These are phyloP conservation scores for Solanum dulcamara DNA, from an alignment of 257 asterid species.

Conservation along the genomic window DNA sequence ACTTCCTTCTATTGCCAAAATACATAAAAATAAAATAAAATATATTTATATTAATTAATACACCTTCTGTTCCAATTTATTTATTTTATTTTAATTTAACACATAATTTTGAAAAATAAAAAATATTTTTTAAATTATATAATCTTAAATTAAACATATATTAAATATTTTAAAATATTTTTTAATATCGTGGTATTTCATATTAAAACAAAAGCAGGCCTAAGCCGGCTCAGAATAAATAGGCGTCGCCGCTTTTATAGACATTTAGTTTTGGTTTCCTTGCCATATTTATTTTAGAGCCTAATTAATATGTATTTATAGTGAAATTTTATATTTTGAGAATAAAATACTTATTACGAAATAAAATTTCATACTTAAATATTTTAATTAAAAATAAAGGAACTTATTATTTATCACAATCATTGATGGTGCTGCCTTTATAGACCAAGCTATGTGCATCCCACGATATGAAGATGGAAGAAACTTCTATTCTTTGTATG, in stretches of 20 bases:
- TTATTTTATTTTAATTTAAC: too few species aligned
- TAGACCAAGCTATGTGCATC: neutral
- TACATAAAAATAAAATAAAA: neutral
- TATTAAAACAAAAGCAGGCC: neutral
- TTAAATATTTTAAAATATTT: neutral
- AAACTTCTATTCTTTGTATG: neutral
- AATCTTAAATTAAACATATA: too few species aligned
- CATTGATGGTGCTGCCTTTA: neutral
- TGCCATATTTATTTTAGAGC: too few species aligned
- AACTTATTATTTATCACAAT: neutral
- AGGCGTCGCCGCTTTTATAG: neutral
- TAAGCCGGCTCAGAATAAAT: neutral
- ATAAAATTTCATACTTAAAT: neutral
- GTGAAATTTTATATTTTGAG: too few species aligned
- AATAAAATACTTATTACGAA: neutral
- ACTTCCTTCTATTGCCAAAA: neutral
- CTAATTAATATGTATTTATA: too few species aligned
- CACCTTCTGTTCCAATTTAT: too few species aligned
- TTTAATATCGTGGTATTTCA: too few species aligned
- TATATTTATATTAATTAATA: neutral
- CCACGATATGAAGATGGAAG: neutral
- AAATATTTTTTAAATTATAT: too few species aligned
- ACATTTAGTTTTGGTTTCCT: neutral
- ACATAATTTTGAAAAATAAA: too few species aligned
- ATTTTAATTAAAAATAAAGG: too few species aligned